Percentiles rank a stretch among this genome's conserved stretches.
These are phyloP conservation scores for Smithsoniella earleae DNA, from an alignment of 163 green algal species.

Conservation along the genomic window DNA sequence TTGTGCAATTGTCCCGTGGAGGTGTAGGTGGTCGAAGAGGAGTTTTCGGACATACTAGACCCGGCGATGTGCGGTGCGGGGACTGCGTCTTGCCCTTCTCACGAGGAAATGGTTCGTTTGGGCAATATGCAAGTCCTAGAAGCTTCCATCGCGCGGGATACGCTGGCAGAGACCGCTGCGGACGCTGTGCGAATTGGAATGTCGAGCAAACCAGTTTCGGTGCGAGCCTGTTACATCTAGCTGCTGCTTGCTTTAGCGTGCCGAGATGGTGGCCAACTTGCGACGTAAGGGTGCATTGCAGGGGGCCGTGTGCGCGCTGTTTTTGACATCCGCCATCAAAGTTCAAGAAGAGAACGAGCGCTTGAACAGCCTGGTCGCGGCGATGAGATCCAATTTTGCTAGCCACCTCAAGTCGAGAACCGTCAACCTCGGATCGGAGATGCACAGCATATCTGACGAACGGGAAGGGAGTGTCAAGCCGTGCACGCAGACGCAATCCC, in stretches of 20 bases:
- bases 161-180: not conserved
- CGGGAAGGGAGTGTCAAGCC: no score
- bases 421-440: no score
- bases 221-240: not conserved
- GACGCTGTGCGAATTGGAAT: constrained; percentile 17
- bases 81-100: not conserved
- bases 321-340: constrained; percentile 8
- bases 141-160: not conserved
- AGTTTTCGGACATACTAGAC: constrained; percentile 19
- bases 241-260: no score
- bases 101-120: not conserved
- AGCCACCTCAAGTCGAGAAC: no score
- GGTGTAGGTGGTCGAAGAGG: constrained; percentile 14
- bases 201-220: constrained; percentile 21
- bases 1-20: not conserved
- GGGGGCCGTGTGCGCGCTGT: constrained; percentile 19
- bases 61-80: not conserved
- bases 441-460: no score
- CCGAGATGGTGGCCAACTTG: no score
- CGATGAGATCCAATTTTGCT: constrained; percentile 18
- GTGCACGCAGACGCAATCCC: no score
- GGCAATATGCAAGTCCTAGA: not conserved
- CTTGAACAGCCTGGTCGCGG: constrained; percentile 1
- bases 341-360: not conserved
- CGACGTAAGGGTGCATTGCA: no score